These are phyloP conservation scores for Alternaria burnsii DNA, from an alignment of 2,329 filamentous ascomycete species.

Conservation along the genomic window DNA sequence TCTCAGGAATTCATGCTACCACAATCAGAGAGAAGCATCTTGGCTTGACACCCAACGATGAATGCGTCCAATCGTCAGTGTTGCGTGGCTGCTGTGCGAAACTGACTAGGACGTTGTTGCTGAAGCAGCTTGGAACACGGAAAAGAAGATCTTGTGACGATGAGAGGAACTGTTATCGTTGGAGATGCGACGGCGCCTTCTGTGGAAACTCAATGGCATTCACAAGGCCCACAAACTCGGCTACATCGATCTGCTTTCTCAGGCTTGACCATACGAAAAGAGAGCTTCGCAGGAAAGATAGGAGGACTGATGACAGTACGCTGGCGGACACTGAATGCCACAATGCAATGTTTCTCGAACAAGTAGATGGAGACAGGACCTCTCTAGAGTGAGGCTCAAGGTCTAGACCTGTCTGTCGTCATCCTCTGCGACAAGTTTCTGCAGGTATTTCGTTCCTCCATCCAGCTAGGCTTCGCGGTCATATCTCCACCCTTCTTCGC, in stretches of 20 bases:
- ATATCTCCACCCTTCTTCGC: constrained; percentile 17
- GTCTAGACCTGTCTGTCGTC: constrained; percentile 50
- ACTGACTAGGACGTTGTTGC: constrained; percentile 37
- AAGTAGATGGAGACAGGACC: constrained; percentile 41
- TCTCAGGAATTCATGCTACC: constrained; percentile 84
- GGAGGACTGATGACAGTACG: constrained; percentile 24
- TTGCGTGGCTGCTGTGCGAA: constrained; percentile 31
- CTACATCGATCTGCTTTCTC: constrained; percentile 23
- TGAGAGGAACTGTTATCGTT: constrained; percentile 10
- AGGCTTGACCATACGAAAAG: constrained; percentile 18
- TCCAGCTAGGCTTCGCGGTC: constrained; percentile 22
- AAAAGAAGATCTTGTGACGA: constrained; percentile 23
- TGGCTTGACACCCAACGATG: constrained; percentile 24
- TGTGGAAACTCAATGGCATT: constrained; percentile 25
- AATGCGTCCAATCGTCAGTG: constrained; percentile 23
- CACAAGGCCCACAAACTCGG: constrained; percentile 13
- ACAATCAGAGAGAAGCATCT: constrained; percentile 74
- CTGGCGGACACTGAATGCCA: constrained; percentile 8
- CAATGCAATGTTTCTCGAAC: constrained; percentile 16
- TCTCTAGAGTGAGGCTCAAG: constrained; percentile 54
- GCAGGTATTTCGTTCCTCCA: constrained; percentile 13
- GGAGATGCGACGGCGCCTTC: constrained; percentile 19
- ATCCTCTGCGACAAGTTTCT: constrained; percentile 23
- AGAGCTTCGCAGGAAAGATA: constrained; percentile 14
- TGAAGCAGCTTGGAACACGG: constrained; percentile 16